These are phyloP conservation scores for Candida germanica DNA, from an alignment of 805 yeast species.

Conservation along the genomic window DNA sequence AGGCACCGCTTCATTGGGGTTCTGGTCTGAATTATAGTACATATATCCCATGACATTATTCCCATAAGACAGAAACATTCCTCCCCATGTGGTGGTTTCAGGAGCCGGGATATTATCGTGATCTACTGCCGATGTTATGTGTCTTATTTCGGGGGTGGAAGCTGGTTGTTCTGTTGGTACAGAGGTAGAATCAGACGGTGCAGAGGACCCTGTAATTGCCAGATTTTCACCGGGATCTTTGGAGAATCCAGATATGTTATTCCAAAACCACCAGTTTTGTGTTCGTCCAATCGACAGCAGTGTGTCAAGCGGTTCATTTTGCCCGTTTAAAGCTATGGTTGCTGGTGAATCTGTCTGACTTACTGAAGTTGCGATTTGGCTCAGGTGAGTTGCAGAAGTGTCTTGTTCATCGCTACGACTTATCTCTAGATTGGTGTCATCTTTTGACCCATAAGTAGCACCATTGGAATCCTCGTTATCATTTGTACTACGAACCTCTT, in stretches of 20 bases:
- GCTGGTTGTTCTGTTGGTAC: no score
- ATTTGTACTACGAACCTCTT: no score
- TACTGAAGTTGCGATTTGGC: no score
- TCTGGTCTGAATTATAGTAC: conserved; percentile 1
- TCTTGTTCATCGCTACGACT: no score
- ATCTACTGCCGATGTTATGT: background rate
- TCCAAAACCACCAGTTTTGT: conserved; percentile 13
- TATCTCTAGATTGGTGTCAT: no score
- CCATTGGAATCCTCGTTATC: no score
- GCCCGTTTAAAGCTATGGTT: no score
- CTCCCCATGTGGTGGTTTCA: conserved; percentile 2
- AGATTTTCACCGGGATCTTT: background rate
- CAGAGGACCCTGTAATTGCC: background rate
- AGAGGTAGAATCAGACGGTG: background rate
- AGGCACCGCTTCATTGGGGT: background rate
- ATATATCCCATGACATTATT: conserved; percentile 7
- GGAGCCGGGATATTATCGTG: background rate
- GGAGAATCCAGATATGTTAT: background rate
- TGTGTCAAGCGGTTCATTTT: no score
- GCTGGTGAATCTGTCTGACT: no score
- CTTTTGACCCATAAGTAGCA: no score
- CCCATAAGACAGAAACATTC: conserved; percentile 6
- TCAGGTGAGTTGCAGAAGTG: no score
- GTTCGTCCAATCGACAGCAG: no score
- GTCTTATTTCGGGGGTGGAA: background rate